A percentile compares a stretch with the other conserved stretches of the same genome.
These are phyloP conservation scores for Parafenestella ontariensis DNA, from an alignment of 2,329 filamentous ascomycete genomes.

Conservation along the genomic window DNA sequence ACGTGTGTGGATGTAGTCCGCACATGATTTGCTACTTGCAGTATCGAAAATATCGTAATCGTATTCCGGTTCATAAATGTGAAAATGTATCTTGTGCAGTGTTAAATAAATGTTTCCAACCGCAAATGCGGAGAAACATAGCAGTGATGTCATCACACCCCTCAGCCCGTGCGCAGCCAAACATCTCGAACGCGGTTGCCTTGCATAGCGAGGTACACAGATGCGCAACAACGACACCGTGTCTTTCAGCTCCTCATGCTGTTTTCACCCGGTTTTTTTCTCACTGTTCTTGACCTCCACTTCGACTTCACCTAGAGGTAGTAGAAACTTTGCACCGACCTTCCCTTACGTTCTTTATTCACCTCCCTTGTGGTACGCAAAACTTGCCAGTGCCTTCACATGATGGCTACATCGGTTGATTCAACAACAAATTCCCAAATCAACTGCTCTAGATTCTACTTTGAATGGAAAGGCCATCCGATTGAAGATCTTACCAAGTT, in stretches of 20 bases:
- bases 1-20: too few species aligned
- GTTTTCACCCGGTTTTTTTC: not conserved
- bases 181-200: not conserved
- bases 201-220: not conserved
- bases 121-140: not conserved
- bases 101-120: too few species aligned
- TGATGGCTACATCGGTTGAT: not conserved
- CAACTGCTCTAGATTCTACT: constrained; percentile 37
- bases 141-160: not conserved
- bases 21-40: too few species aligned
- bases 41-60: too few species aligned
- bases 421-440: constrained; percentile 21
- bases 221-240: not conserved
- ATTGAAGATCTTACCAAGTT: constrained; percentile 39
- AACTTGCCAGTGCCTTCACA: too few species aligned
- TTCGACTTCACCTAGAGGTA: not conserved
- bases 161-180: not conserved
- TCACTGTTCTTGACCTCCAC: not conserved
- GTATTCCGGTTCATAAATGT: too few species aligned
- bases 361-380: too few species aligned
- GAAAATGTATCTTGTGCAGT: too few species aligned
- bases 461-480: constrained; percentile 46
- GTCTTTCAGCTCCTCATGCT: not conserved
- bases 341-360: not conserved
- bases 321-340: not conserved